These are phyloP conservation scores for Camellia lanceoleosa DNA, from an alignment of 148 eudicot genomes.

Conservation along the genomic window DNA sequence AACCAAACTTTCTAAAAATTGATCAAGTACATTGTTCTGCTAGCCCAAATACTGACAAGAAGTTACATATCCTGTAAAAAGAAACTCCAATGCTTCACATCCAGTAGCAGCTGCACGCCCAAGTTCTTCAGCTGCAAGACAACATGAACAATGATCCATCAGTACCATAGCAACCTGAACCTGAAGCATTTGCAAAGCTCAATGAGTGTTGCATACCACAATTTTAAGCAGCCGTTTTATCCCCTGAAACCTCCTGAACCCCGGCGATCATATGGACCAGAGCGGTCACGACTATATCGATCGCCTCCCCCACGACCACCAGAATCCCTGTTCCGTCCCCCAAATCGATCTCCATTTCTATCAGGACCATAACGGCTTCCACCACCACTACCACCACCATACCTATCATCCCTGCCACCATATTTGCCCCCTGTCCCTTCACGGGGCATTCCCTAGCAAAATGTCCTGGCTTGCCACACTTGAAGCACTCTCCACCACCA, in stretches of 20 bases:
- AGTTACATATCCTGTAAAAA: constrained; percentile 5
- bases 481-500: constrained; percentile 77
- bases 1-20: constrained; percentile 40
- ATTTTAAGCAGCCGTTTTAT: constrained; percentile 14
- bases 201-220: constrained; percentile 6
- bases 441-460: constrained; percentile 61
- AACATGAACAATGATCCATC: background rate
- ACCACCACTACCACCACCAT: constrained; percentile 37
- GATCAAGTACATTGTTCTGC: constrained; percentile 32
- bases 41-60: constrained; percentile 16
- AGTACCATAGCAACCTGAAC: background rate
- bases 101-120: constrained; percentile 20
- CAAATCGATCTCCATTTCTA: constrained; percentile 64
- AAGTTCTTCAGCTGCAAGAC: constrained; percentile 49
- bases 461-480: constrained; percentile 66
- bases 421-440: constrained; percentile 60
- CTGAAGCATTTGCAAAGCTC: background rate
- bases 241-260: constrained; percentile 48
- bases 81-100: constrained; percentile 3
- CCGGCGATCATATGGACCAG: constrained; percentile 89
- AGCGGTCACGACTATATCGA: constrained; percentile 75
- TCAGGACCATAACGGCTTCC: constrained; percentile 72
- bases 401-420: constrained; percentile 64
- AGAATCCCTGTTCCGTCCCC: constrained; percentile 65
- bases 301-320: constrained; percentile 81